Evolutionary conservation across 306 rosid species (phyloP), one percentile per base, ranked within the genome.

Genomic region (Quercus glauca): DNA sequence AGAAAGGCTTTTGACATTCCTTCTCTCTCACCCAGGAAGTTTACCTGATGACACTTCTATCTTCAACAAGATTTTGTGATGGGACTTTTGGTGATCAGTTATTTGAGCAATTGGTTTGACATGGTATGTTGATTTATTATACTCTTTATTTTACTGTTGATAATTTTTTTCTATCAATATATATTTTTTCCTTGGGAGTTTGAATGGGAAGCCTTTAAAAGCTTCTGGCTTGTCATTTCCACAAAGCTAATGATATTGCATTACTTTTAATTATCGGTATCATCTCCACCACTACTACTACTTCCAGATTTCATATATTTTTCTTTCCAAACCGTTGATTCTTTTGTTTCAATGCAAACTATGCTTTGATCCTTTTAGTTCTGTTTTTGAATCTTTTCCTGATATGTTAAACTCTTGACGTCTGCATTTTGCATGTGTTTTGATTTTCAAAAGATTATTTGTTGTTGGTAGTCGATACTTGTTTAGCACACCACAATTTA

Each of bases 91-190:
- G 85, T 63, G 98, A 94, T 81, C 91, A 89, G 74, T 84, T 94
- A 75, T 84, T 88, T 69, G 97, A 94, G 85, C 94, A 91, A 82
- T 80, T 92, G 81, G 77, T 83, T 86, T 88, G 97, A 82, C 94
- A 92, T 81, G 97, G 98, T 94, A 91, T 15, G 91, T 55, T 72
- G 53, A 37, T 71, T n/a, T n/a, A n/a, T 74, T 73, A 70, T 78
- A 61, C 71, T 60, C 77, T 64, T 78, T 21, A 3, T 80, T 43
- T 29, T 73, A 60, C 6, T 83, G 11, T 7, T 78, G n/a, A n/a
- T n/a, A n/a, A n/a, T n/a, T n/a, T n/a, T n/a, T n/a, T n/a, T n/a
- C n/a, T n/a, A n/a, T n/a, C n/a, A n/a, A n/a, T n/a, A n/a, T n/a
- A n/a, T n/a, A n/a, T n/a, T n/a, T n/a, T n/a, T n/a, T n/a, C n/a